Conservation (phyloP, 768 basidiomycete species). For the Mycena filopes region DNA sequence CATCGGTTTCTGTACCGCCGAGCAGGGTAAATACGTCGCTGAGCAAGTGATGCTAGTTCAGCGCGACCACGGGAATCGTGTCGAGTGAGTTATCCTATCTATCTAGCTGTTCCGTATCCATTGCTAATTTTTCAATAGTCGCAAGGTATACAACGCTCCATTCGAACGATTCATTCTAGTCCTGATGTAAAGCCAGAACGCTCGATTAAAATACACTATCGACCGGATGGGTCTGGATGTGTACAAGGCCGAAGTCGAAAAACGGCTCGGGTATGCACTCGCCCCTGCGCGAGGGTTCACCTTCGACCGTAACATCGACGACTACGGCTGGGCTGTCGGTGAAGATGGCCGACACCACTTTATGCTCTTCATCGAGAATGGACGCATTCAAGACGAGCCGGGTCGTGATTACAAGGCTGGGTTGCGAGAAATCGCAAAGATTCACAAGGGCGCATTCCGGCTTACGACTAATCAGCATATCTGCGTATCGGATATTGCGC, state of each 20-base stretch:
- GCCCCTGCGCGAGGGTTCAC: slow-evolving; percentile 77
- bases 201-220: slow-evolving; percentile 95
- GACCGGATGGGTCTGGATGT: slow-evolving; percentile 91
- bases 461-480: slow-evolving; percentile 97
- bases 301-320: slow-evolving; percentile 92
- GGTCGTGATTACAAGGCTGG: slow-evolving; percentile 93
- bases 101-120: neutral
- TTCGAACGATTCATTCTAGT: slow-evolving; percentile 4
- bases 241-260: slow-evolving; percentile 93
- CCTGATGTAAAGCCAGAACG: slow-evolving; percentile 62
- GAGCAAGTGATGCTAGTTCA: slow-evolving; percentile 96
- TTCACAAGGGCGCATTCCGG: slow-evolving; percentile 94
- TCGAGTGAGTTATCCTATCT: slow-evolving; percentile 69
- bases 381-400: slow-evolving; percentile 95
- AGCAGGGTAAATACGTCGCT: slow-evolving; percentile 86
- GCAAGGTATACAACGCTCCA: slow-evolving; percentile 54
- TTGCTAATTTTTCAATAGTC: slow-evolving; percentile 47
- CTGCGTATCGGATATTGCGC: slow-evolving; percentile 83
- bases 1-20: slow-evolving; percentile 92
- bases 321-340: slow-evolving; percentile 93
- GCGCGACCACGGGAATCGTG: slow-evolving; percentile 95
- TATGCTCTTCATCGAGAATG: slow-evolving; percentile 96
- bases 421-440: slow-evolving; percentile 89
- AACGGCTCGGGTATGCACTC: slow-evolving; percentile 83
- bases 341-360: slow-evolving; percentile 92